Conservation (phyloP, 148 eudicot species). For the Camellia sinensis region DNA sequence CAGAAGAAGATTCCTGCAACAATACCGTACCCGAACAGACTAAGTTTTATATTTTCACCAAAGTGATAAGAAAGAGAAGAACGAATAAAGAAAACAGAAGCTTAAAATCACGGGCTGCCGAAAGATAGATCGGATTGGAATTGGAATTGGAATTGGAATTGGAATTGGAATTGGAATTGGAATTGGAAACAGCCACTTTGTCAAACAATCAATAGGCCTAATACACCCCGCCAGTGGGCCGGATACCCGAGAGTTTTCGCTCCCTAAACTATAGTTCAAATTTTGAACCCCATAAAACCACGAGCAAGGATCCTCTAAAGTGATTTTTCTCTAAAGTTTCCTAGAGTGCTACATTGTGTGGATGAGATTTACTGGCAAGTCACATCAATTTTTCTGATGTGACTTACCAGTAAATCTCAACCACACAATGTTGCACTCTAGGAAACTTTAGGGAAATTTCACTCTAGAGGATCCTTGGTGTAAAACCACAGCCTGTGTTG, state of each 20-base stretch:
- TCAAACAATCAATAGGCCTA: neutral
- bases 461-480: no score
- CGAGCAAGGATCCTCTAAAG: no score
- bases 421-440: no score
- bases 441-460: no score
- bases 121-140: slow-evolving; percentile 12
- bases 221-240: neutral
- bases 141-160: slow-evolving; percentile 24
- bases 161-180: slow-evolving; percentile 26
- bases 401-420: no score
- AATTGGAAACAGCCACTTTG: neutral
- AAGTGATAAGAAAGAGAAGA: neutral
- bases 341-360: no score
- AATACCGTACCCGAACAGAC: neutral
- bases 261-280: slow-evolving; percentile 9
- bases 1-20: slow-evolving; percentile 54
- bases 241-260: no score
- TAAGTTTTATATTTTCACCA: neutral
- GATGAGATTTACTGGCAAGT: no score
- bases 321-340: no score
- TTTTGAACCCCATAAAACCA: slow-evolving; percentile 30
- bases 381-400: no score
- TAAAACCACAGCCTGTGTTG: neutral
- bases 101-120: neutral
- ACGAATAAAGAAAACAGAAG: neutral